Evolutionary conservation across 2,329 filamentous ascomycete species (phyloP).

Genomic region (Knufia fluminis): DNA sequence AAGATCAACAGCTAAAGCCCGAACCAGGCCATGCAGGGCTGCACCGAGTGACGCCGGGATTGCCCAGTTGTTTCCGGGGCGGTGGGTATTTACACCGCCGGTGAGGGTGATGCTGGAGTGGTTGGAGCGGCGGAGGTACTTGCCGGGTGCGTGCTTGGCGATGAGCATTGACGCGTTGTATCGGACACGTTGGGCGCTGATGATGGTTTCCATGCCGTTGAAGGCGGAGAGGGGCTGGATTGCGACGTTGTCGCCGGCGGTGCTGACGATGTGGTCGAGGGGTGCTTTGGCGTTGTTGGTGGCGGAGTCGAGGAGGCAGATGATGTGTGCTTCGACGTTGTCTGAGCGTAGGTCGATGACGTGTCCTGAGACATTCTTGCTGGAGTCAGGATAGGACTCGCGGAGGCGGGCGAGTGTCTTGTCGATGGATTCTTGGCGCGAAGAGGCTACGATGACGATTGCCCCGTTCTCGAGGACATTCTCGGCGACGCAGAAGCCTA

Average conservation of each 20-base stretch:
- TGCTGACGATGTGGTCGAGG: conserved; percentile 45
- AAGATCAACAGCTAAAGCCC: conserved; percentile 35
- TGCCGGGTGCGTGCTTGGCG: conserved; percentile 29
- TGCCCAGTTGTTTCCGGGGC: conserved; percentile 29
- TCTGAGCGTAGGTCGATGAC: conserved; percentile 36
- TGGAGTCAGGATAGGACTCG: conserved; percentile 32
- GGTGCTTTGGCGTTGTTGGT: conserved; percentile 23
- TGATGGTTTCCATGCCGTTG: conserved; percentile 19
- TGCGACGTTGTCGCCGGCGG: conserved; percentile 36
- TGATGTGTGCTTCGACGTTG: conserved; percentile 32
- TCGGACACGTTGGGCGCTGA: conserved; percentile 26
- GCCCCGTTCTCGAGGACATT: conserved; percentile 42
- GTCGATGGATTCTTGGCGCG: conserved; percentile 26
- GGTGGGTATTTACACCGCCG: conserved; percentile 28
- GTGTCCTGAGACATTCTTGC: conserved; percentile 32
- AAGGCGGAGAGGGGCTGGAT: conserved; percentile 24
- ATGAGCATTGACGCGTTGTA: conserved; percentile 30
- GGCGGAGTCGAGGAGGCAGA: conserved; percentile 33
- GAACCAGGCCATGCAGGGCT: conserved; percentile 27
- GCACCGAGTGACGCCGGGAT: conserved; percentile 24
- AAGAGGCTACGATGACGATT: conserved; percentile 41
- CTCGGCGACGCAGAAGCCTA: conserved; percentile 45
- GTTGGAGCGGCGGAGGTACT: conserved; percentile 27
- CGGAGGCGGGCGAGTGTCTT: conserved; percentile 34
- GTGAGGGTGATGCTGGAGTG: conserved; percentile 35